phyloP scores from a whole-genome alignment of 2,329 filamentous ascomycete genomes.

The Colletotrichum brevisporum region DNA sequence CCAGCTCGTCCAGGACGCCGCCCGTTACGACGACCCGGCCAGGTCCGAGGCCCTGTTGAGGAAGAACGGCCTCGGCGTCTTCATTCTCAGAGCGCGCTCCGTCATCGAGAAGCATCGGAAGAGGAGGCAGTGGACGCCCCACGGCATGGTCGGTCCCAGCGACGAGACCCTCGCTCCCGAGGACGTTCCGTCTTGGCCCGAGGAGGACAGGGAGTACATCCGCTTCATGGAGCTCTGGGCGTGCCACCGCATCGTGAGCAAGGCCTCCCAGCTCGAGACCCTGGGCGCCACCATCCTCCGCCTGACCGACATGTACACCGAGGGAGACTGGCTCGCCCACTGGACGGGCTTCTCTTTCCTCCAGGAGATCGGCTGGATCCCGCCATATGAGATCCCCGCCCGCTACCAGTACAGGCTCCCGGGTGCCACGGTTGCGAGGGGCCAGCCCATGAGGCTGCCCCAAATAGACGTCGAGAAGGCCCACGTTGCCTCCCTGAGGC shows the following conservation, averaged over 20 bases:
- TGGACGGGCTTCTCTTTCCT: slow-evolving; percentile 75
- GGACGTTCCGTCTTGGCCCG: slow-evolving; percentile 56
- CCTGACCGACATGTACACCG: slow-evolving; percentile 71
- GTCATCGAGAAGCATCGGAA: slow-evolving; percentile 67
- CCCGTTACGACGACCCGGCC: slow-evolving; percentile 26
- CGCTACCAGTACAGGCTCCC: slow-evolving; percentile 73
- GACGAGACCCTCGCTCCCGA: slow-evolving; percentile 34
- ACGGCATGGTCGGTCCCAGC: slow-evolving; percentile 63
- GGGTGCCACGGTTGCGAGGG: slow-evolving; percentile 58
- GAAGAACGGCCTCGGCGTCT: slow-evolving; percentile 56
- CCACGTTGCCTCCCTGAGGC: slow-evolving; percentile 48
- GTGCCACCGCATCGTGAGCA: slow-evolving; percentile 38
- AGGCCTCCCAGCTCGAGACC: slow-evolving; percentile 39
- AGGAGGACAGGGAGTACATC: slow-evolving; percentile 69
- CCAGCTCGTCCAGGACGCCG: slow-evolving; percentile 61
- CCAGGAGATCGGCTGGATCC: slow-evolving; percentile 80
- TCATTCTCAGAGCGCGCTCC: slow-evolving; percentile 63
- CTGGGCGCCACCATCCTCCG: slow-evolving; percentile 72
- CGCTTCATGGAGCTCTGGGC: slow-evolving; percentile 80
- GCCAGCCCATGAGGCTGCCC: slow-evolving; percentile 57
- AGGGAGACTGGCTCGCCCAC: slow-evolving; percentile 60
- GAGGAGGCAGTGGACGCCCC: slow-evolving; percentile 62
- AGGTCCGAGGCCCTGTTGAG: slow-evolving; percentile 39
- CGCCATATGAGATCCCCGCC: slow-evolving; percentile 78
- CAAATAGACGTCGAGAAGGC: slow-evolving; percentile 45